Evolutionary conservation across 768 basidiomycete species (phyloP).

Genomic region (Panus rudis): DNA sequence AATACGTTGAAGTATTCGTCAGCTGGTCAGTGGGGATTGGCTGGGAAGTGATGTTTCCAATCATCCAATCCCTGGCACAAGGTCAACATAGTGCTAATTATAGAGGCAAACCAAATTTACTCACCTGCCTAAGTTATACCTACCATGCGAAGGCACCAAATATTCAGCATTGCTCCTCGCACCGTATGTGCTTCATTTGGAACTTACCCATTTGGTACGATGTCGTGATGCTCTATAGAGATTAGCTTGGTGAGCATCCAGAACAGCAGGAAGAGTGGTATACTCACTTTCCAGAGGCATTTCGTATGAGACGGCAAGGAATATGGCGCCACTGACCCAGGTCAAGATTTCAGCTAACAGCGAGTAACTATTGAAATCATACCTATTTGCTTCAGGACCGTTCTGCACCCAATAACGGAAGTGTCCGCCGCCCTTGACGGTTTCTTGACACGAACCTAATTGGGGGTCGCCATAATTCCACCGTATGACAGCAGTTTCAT

Average conservation of each 20-base stretch:
- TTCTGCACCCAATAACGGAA: slow-evolving; percentile 86
- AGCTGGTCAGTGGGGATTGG: slow-evolving; percentile 38
- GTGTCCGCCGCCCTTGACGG: slow-evolving; percentile 81
- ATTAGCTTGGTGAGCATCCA: background rate
- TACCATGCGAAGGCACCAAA: slow-evolving; percentile 15
- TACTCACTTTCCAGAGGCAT: slow-evolving; percentile 49
- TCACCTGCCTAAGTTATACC: slow-evolving; percentile 71
- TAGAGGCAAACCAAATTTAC: slow-evolving; percentile 6
- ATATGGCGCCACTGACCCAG: slow-evolving; percentile 53
- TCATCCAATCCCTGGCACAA: slow-evolving; percentile 63
- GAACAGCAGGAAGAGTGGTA: background rate
- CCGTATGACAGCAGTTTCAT: slow-evolving; percentile 79
- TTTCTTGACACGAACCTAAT: slow-evolving; percentile 83
- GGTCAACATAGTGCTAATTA: background rate
- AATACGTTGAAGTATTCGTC: slow-evolving; percentile 54
- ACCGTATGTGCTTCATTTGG: background rate
- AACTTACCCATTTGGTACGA: slow-evolving; percentile 60
- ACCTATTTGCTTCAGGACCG: slow-evolving; percentile 56
- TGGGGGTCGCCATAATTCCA: slow-evolving; percentile 78
- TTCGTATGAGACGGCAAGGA: slow-evolving; percentile 74
- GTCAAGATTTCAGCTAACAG: slow-evolving; percentile 1
- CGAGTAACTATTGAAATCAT: slow-evolving; percentile 12
- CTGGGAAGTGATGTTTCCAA: slow-evolving; percentile 70
- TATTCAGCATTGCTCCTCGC: background rate
- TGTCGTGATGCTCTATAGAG: slow-evolving; percentile 53